A percentile compares a stretch with the other conserved stretches of the same genome.
Evolutionary conservation across 257 asterid genomes (phyloP).

Genomic region (Plantago elongata): DNA sequence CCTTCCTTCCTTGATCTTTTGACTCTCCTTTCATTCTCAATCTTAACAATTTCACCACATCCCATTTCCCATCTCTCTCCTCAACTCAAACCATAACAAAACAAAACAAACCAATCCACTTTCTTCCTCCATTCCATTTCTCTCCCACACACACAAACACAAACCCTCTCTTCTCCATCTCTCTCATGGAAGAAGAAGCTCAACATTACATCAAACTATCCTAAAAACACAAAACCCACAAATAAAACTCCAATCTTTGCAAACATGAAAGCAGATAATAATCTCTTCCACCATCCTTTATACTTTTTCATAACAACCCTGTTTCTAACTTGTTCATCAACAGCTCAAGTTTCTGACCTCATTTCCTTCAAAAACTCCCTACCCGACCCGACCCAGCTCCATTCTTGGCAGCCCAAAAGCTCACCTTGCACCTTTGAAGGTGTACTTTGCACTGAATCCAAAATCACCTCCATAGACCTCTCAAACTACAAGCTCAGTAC

Average conservation of each 20-base stretch:
- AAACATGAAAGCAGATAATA: conserved; percentile 39
- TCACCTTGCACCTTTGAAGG: conserved; percentile 67
- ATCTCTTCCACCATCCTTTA: conserved; percentile 26
- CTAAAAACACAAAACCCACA: conserved; percentile 11
- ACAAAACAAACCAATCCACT: conserved; percentile 16
- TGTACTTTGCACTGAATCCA: conserved; percentile 48
- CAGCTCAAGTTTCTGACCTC: conserved; percentile 51
- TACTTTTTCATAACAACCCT: conserved; percentile 12
- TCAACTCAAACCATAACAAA: not conserved
- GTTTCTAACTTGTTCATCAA: conserved; percentile 20
- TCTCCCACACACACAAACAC: not conserved
- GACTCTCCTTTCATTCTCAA: conserved; percentile 31
- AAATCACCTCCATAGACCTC: conserved; percentile 67
- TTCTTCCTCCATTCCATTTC: conserved; percentile 3
- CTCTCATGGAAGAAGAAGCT: conserved; percentile 61
- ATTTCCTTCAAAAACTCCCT: conserved; percentile 66
- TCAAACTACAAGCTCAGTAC: conserved; percentile 34
- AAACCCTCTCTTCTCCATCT: conserved; percentile 17
- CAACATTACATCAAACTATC: conserved; percentile 9
- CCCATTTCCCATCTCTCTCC: conserved; percentile 20
- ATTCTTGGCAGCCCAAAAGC: conserved; percentile 46
- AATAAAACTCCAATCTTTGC: conserved; percentile 21
- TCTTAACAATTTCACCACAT: conserved; percentile 26
- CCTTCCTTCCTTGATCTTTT: conserved; percentile 43
- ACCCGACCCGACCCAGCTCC: conserved; percentile 39